phyloP scores from a whole-genome alignment of 257 asterid species.

The Solanum lignicaule region DNA sequence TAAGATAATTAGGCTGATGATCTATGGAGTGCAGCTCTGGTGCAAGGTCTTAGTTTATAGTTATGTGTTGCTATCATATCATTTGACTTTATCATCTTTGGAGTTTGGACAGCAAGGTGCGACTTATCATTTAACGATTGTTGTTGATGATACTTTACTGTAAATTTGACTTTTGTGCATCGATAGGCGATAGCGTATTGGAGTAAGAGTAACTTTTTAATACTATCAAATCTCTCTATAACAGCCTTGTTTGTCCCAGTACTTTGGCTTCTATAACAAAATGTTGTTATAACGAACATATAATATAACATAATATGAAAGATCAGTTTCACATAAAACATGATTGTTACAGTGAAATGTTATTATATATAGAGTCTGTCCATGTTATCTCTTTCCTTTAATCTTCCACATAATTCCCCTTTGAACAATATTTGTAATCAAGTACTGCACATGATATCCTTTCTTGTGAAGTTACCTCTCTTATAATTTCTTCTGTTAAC shows the following conservation, averaged over 20 bases:
- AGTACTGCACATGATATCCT: no score
- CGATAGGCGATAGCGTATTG: not conserved
- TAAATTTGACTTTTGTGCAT: not conserved
- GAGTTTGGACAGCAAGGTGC: not conserved
- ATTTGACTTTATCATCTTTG: not conserved
- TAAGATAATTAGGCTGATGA: not conserved
- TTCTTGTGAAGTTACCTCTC: no score
- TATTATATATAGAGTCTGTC: no score
- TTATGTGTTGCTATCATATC: not conserved
- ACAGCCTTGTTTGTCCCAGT: rapidly evolving
- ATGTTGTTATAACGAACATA: no score
- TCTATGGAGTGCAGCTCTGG: not conserved
- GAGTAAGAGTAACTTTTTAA: not conserved
- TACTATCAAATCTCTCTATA: not conserved
- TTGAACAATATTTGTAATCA: no score
- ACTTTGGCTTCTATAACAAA: not conserved
- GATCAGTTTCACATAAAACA: not conserved
- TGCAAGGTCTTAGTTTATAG: not conserved
- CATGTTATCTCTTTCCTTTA: no score
- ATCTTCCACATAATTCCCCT: no score
- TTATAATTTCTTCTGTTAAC: not conserved
- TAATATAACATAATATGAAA: no score
- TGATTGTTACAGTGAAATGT: no score
- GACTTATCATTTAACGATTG: not conserved
- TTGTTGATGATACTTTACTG: not conserved